Conservation (phyloP, 192 early-diverging fungal species). For the Gamsiella multidivaricata region DNA sequence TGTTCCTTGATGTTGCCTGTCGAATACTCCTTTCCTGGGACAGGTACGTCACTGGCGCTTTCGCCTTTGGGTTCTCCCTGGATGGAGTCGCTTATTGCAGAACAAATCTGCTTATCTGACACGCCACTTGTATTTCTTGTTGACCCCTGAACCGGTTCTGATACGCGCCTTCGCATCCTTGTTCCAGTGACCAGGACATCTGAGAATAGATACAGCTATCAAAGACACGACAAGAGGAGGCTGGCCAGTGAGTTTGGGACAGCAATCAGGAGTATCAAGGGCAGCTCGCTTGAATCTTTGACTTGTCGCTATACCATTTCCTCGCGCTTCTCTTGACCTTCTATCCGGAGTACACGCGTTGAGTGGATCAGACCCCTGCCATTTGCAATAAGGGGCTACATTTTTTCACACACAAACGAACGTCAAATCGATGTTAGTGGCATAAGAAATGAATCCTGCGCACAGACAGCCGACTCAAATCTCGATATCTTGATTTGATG, state of each 20-base stretch:
- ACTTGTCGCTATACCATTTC: conserved; percentile 25
- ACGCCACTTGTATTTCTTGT: no score
- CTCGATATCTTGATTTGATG: not conserved
- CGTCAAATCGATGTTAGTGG: no score
- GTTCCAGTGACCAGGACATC: conserved; percentile 47
- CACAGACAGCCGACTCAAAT: not conserved
- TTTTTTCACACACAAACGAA: no score
- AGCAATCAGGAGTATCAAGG: not conserved
- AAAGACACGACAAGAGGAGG: not conserved
- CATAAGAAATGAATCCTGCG: no score
- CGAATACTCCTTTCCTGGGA: no score
- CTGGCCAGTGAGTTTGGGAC: not conserved
- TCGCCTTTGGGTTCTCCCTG: no score
- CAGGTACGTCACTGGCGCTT: no score
- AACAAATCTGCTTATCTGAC: no score
- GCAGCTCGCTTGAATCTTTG: not conserved
- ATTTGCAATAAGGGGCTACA: conserved; percentile 44
- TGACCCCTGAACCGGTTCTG: not conserved
- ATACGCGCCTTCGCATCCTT: conserved; percentile 6
- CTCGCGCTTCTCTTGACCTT: conserved; percentile 12
- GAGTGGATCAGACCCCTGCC: conserved; percentile 36
- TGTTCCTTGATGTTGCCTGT: no score
- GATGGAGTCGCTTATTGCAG: no score
- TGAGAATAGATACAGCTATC: conserved; percentile 40
- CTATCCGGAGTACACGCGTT: conserved; percentile 18